Evolutionary conservation across 305 asterid species (phyloP), one percentile per base, ranked within the genome.

Genomic region (Fraxinus angustifolia): DNA sequence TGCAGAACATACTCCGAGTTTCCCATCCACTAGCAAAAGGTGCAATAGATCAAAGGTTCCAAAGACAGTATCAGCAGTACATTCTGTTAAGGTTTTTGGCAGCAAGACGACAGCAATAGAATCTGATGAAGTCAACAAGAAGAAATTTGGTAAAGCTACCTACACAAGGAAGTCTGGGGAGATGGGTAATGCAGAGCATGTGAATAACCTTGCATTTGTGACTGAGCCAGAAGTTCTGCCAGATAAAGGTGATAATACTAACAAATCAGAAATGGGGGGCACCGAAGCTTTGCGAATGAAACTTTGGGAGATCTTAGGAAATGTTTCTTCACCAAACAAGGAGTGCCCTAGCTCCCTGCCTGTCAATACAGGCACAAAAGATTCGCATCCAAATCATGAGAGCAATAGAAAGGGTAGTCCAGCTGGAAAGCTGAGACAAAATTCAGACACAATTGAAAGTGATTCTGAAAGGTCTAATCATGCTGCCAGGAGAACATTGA

Each of bases 401-500:
- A 78, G 78, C 70, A 86, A 82, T 65, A 80, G 75, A 78, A 86
- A 86, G 78, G 83, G 80, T 81, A 58, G 82, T 83, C 88, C 88
- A 80, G 82, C 65, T 62, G 85, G 38, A 67, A 90, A 84, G 88
- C 84, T 84, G 67, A 89, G 81, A 84, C 91, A 67, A 80, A 87
- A 81, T 83, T 94, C 96, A 14, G 98, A 94, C 80, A 89, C 97
- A 74, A 94, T 92, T 85, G 98, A 94, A 91, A 91, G 88, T 84
- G 94, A 94, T 87, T 91, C 98, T 31, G 90, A 92, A 80, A 83
- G 60, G 79, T 85, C 81, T 60, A 83, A 82, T 26, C 88, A 83
- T 6, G 79, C 71, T 81, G 76, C 62, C 71, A 83, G 86, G 80
- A 92, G 91, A 89, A 92, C 91, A 62, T 1, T 80, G 82, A 89